A percentile compares a stretch with the other conserved stretches of the same genome.
Conservation (phyloP, 495 filamentous ascomycete genomes). For the Penicillium parvum region DNA sequence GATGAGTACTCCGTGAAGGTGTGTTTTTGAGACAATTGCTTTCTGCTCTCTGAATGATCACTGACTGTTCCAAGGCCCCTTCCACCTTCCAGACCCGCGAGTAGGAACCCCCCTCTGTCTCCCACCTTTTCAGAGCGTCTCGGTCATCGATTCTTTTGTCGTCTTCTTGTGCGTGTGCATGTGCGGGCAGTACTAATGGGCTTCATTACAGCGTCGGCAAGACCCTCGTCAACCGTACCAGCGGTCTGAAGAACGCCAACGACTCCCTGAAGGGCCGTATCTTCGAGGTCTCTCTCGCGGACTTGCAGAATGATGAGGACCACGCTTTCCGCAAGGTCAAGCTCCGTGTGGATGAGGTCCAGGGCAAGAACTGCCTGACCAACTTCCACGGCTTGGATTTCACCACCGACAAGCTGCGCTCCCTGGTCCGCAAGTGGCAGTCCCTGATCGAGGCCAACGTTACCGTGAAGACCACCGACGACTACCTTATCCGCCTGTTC, state of each 20-base stretch:
- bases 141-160: no score
- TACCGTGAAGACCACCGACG: constrained; percentile 98
- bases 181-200: constrained; percentile 15
- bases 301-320: constrained; percentile 99
- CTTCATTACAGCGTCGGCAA: constrained; percentile 79
- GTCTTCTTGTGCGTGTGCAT: no score
- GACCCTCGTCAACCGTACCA: constrained; percentile 98
- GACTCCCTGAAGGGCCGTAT: constrained; percentile 97
- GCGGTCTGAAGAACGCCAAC: constrained; percentile 99
- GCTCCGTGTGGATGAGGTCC: constrained; percentile 95
- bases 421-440: constrained; percentile 99
- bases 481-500: constrained; percentile 97
- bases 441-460: constrained; percentile 98
- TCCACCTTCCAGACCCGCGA: constrained; percentile 93
- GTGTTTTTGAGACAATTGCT: constrained; percentile 18
- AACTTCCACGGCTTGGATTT: constrained; percentile 99
- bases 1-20: constrained; percentile 99
- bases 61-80: constrained; percentile 62
- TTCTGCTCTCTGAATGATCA: not conserved
- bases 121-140: not conserved
- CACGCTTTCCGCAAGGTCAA: constrained; percentile 99
- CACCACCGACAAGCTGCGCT: constrained; percentile 98
- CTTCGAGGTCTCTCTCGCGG: constrained; percentile 96
- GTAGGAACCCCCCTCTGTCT: constrained; percentile 54
- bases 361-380: constrained; percentile 99